These are phyloP conservation scores for Thalassiosira gravida DNA, from an alignment of 352 stramenopile genomes.

Conservation along the genomic window DNA sequence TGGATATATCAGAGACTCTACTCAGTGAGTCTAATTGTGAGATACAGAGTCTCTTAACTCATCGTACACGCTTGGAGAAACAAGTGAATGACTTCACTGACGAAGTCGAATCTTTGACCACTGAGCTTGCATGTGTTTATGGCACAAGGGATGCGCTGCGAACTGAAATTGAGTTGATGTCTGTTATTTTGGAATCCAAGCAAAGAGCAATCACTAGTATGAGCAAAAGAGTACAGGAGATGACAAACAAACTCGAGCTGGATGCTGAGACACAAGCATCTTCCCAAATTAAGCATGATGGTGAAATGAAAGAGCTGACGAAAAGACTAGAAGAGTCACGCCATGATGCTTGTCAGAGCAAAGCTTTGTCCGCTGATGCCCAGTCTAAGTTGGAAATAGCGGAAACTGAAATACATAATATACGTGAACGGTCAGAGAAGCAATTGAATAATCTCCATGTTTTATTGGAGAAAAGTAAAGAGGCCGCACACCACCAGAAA, in stretches of 20 bases:
- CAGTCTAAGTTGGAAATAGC: slow-evolving; percentile 16
- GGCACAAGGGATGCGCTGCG: slow-evolving; percentile 3
- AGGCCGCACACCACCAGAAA: slow-evolving; percentile 2
- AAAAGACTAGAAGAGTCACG: slow-evolving; percentile 4
- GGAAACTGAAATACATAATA: slow-evolving; percentile 16
- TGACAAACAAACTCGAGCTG: slow-evolving; percentile 8
- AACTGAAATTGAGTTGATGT: slow-evolving; percentile 7
- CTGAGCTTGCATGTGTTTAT: slow-evolving; percentile 8
- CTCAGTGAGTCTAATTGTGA: slow-evolving; percentile 27
- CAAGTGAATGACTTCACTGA: slow-evolving; percentile 28
- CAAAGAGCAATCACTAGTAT: slow-evolving; percentile 3
- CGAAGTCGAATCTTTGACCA: slow-evolving; percentile 6
- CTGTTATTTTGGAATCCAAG: slow-evolving; percentile 14
- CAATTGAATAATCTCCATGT: slow-evolving; percentile 25
- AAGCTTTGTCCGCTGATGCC: slow-evolving; percentile 18
- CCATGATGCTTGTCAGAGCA: slow-evolving; percentile 16
- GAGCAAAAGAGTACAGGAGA: neutral
- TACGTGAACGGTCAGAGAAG: slow-evolving; percentile 13
- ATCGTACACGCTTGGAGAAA: slow-evolving; percentile 10
- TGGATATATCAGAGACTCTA: slow-evolving; percentile 23
- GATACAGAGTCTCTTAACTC: slow-evolving; percentile 11
- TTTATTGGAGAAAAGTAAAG: slow-evolving; percentile 14
- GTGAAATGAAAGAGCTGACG: slow-evolving; percentile 17
- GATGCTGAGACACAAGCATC: neutral
- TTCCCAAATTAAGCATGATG: neutral